phyloP scores from a whole-genome alignment of 129 eudicot genomes.

The Sambucus nigra region DNA sequence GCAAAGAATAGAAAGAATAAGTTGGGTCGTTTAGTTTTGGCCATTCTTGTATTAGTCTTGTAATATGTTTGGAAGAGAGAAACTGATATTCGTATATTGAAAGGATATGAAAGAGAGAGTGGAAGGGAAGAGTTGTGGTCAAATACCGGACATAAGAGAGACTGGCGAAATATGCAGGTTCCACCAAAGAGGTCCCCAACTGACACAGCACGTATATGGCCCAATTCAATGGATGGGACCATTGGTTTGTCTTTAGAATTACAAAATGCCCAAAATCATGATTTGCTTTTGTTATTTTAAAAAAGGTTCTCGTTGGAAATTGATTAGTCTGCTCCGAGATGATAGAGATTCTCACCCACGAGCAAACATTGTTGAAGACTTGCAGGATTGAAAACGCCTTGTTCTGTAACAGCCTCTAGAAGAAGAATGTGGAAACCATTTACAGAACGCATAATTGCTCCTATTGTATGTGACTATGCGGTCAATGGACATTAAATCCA shows the following conservation, averaged over 20 bases:
- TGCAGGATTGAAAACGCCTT: not conserved
- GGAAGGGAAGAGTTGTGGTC: slow-evolving; percentile 36
- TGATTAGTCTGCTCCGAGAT: slow-evolving; percentile 7
- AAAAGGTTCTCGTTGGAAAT: slow-evolving; percentile 4
- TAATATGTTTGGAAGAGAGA: slow-evolving; percentile 24
- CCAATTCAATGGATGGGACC: slow-evolving; percentile 22
- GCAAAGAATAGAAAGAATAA: slow-evolving; percentile 24
- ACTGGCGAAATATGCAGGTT: slow-evolving; percentile 21
- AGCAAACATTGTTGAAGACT: slow-evolving; percentile 3
- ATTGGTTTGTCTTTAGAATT: slow-evolving; percentile 10
- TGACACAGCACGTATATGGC: slow-evolving; percentile 26
- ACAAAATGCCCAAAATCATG: slow-evolving; percentile 14
- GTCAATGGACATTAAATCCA: no score
- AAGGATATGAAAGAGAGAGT: slow-evolving; percentile 27
- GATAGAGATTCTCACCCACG: slow-evolving; percentile 26
- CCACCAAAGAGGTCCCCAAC: slow-evolving; percentile 42
- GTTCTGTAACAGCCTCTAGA: no score
- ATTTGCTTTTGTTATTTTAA: not conserved
- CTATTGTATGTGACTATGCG: no score
- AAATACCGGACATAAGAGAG: slow-evolving; percentile 51
- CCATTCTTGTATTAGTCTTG: slow-evolving; percentile 20
- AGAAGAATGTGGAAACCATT: slow-evolving; percentile 21
- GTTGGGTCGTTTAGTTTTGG: slow-evolving; percentile 22
- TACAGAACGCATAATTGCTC: no score
- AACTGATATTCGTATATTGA: slow-evolving; percentile 23